phyloP scores from a whole-genome alignment of 345 rosid species.

The Nephelium lappaceum region DNA sequence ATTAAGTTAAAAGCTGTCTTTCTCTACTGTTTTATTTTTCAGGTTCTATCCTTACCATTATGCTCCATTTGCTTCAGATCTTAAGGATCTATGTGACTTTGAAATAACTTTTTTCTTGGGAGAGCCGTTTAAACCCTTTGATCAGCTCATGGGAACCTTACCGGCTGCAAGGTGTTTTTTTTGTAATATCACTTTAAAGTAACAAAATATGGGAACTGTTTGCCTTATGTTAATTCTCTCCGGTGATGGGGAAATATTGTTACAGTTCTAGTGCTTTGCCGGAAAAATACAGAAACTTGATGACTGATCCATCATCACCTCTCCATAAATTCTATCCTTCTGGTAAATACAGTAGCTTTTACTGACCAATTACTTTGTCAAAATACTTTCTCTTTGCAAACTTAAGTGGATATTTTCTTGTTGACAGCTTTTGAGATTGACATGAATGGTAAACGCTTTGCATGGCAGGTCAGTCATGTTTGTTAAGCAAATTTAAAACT shows the following conservation, averaged over 20 bases:
- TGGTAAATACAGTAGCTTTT: constrained; percentile 44
- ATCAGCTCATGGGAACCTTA: constrained; percentile 97
- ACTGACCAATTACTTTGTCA: constrained; percentile 7
- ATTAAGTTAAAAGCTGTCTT: neutral
- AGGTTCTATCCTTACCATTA: constrained; percentile 99
- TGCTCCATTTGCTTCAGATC: constrained; percentile 99
- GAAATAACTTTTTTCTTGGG: constrained; percentile 90
- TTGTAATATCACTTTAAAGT: neutral
- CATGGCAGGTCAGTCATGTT: constrained; percentile 84
- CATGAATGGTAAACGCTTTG: constrained; percentile 97
- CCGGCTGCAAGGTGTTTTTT: constrained; percentile 85
- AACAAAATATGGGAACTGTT: neutral
- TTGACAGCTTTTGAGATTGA: constrained; percentile 89
- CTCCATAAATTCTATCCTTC: constrained; percentile 73
- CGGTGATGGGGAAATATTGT: constrained; percentile 27
- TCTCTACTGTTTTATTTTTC: constrained; percentile 37
- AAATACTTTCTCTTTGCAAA: neutral
- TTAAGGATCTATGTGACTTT: constrained; percentile 69
- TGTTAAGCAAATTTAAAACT: neutral
- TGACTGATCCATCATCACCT: constrained; percentile 86
- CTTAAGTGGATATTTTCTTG: constrained; percentile 17
- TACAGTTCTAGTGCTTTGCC: constrained; percentile 92
- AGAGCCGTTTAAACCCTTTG: constrained; percentile 96
- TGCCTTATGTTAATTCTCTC: constrained; percentile 11
- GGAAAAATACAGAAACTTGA: constrained; percentile 68